phyloP scores from a whole-genome alignment of 2,329 filamentous ascomycete genomes.

The Pseudogymnoascus sp. region DNA sequence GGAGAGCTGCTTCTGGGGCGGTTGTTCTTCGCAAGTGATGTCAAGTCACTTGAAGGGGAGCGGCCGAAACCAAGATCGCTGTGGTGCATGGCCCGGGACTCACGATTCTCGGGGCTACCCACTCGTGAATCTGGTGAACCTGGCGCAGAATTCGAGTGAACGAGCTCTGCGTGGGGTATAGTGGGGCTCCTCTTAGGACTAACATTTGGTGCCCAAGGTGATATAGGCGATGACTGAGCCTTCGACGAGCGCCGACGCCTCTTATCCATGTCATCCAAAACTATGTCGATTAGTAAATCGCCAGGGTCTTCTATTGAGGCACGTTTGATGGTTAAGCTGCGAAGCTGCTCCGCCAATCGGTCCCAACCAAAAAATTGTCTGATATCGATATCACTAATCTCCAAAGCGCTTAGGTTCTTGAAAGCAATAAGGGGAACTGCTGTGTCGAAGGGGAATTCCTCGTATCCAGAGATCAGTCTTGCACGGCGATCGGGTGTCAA shows the following conservation, averaged over 20 bases:
- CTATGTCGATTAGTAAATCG: slow-evolving; percentile 85
- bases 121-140: slow-evolving; percentile 46
- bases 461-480: slow-evolving; percentile 81
- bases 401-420: slow-evolving; percentile 90
- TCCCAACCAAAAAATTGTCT: slow-evolving; percentile 98
- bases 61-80: background rate
- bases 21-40: slow-evolving; percentile 23
- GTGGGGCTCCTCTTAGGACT: slow-evolving; percentile 57
- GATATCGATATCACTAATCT: slow-evolving; percentile 93
- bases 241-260: slow-evolving; percentile 82
- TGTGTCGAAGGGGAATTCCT: slow-evolving; percentile 96
- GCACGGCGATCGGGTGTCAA: slow-evolving; percentile 90
- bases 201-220: slow-evolving; percentile 52
- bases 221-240: slow-evolving; percentile 68
- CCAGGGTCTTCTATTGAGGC: slow-evolving; percentile 82
- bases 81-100: background rate
- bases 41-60: slow-evolving; percentile 24
- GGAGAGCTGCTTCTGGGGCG: slow-evolving; percentile 75
- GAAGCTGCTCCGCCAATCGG: slow-evolving; percentile 79
- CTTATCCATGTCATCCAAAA: slow-evolving; percentile 93
- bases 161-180: slow-evolving; percentile 55
- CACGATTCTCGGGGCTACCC: slow-evolving; percentile 18
- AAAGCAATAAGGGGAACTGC: slow-evolving; percentile 94
- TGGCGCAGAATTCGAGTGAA: slow-evolving; percentile 60
- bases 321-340: slow-evolving; percentile 80